Conservation (phyloP, 345 rosid genomes). For the Microthlaspi erraticum region DNA sequence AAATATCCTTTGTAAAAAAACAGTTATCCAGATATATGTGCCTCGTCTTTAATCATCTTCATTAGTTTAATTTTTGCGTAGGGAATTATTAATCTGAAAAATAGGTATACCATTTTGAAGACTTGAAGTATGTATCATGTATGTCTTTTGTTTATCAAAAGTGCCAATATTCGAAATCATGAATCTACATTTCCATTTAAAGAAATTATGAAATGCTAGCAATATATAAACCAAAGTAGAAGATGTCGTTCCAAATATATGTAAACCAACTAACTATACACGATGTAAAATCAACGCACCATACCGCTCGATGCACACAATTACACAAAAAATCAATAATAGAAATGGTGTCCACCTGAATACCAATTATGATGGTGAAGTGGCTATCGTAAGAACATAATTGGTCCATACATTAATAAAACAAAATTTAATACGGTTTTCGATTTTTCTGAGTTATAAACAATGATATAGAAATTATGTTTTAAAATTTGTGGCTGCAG, state of each 20-base stretch:
- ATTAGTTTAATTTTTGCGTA: background rate
- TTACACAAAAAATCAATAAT: background rate
- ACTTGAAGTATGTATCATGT: background rate
- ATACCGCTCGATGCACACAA: conserved; percentile 12
- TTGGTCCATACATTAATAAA: conserved; percentile 22
- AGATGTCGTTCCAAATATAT: conserved; percentile 14
- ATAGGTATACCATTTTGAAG: background rate
- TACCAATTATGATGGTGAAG: conserved; percentile 5
- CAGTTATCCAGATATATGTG: background rate
- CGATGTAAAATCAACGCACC: background rate
- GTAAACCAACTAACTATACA: conserved; percentile 7
- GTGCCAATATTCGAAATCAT: conserved; percentile 2
- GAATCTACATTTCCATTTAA: background rate
- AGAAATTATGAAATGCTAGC: background rate
- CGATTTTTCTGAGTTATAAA: conserved; percentile 14
- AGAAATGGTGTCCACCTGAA: conserved; percentile 12
- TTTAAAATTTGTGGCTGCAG: conserved; percentile 8
- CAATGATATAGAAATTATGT: background rate
- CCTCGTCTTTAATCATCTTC: background rate
- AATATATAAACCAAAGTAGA: background rate
- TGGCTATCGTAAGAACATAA: conserved; percentile 22
- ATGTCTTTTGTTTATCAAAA: background rate
- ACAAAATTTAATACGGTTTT: conserved; percentile 32
- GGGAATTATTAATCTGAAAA: background rate
- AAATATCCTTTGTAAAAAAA: no score